Evolutionary conservation across 768 basidiomycete species (phyloP).

Genomic region (Trametes cinnabarina): DNA sequence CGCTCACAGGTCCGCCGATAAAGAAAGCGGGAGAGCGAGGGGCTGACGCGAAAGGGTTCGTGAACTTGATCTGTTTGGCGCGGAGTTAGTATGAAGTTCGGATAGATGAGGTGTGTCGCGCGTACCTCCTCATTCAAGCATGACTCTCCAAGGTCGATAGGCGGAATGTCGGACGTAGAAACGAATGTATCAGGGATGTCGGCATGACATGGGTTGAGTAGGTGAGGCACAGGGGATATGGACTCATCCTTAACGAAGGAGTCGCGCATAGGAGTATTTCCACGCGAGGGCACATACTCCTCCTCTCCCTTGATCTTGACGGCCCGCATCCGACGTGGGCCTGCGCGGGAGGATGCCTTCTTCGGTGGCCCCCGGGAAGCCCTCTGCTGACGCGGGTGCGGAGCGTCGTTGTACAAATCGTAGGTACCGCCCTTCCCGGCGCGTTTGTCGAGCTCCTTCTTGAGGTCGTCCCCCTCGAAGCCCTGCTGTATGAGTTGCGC

Average conservation of each 20-base stretch:
- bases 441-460: conserved; percentile 14
- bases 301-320: background rate
- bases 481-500: conserved; percentile 38
- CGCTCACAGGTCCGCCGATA: background rate
- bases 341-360: background rate
- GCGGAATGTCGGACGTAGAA: conserved; percentile 15
- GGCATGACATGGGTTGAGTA: background rate
- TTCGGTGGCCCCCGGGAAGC: background rate
- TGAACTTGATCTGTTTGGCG: background rate
- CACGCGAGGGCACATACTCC: background rate
- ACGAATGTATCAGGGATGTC: conserved; percentile 2
- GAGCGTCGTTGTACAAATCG: background rate
- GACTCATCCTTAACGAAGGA: background rate
- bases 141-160: conserved; percentile 6
- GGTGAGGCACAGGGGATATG: background rate
- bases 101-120: background rate
- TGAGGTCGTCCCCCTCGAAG: conserved; percentile 31
- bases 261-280: background rate
- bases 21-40: background rate
- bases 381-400: background rate
- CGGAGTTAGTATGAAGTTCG: background rate
- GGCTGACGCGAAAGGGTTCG: conserved; percentile 1
- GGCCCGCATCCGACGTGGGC: background rate
- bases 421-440: background rate
- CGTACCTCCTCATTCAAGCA: conserved; percentile 1